Evolutionary conservation across 2,329 filamentous ascomycete genomes (phyloP), one percentile per base, ranked within the genome.

Genomic region (Pseudogymnoascus sp.): DNA sequence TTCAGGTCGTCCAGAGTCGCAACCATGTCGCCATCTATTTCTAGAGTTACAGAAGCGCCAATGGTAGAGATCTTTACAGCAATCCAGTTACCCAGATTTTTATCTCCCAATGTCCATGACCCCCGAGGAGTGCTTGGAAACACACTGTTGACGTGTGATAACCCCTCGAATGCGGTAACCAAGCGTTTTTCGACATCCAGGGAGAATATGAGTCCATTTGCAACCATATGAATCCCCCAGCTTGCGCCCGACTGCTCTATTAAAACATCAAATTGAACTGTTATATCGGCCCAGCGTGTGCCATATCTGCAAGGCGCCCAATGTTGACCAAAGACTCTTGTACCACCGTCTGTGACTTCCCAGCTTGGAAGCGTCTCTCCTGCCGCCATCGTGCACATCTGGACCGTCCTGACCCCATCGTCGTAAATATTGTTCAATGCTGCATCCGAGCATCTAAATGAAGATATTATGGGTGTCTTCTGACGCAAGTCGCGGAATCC

Each of bases 151-250:
- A 38, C 61, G 31, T 67, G 59, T 4, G 66, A 66, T 16, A 68
- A 55, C 9, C 67, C 67, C 37, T 67, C 65, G 33, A 67, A 67
- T 28, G 65, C 65, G 9, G 35, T 63, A 33, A 69, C 55, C 11
- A 59, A 61, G 38, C 65, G 23, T 16, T 63, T 66, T 18, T 60
- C 62, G 43, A 61, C 37, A 59, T 67, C 62, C n/a, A 67, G 33
- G 31, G 60, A 63, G 40, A 68, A 67, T 8, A 69, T 66, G 11
- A 69, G 60, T 5, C 66, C 66, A 65, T 69, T 69, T 38, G 67
- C 65, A 43, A 69, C 67, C 65, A 69, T 69, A 31, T 67, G 65
- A 23, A 67, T 60, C 2, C 65, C 67, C 67, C 67, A 68, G 41
- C 67, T 67, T 35, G 64, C 66, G n/a, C 66, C 67, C 12, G 52